These are phyloP conservation scores for Dendrocalamus latiflorus DNA, from an alignment of 202 grass and related monocot genomes.

Conservation along the genomic window DNA sequence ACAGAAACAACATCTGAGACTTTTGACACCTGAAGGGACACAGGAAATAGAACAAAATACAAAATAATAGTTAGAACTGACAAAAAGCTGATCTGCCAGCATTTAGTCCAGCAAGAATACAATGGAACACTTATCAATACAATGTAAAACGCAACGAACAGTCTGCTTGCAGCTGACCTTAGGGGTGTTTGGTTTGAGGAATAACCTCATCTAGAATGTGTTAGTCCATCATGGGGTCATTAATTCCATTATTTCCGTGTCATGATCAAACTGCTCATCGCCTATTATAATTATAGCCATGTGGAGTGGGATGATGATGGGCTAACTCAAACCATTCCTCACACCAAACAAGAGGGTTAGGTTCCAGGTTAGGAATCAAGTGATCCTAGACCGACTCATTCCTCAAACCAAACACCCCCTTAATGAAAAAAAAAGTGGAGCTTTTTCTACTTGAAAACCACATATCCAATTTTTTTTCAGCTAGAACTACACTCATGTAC, in stretches of 20 bases:
- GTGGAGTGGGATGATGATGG: not conserved
- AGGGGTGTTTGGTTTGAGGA: not conserved
- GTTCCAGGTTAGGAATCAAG: not conserved
- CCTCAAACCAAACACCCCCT: not conserved
- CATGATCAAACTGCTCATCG: not conserved
- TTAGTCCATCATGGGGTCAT: not conserved
- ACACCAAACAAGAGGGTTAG: not conserved
- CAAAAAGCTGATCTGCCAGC: not conserved
- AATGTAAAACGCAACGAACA: not conserved
- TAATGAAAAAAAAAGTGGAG: not conserved
- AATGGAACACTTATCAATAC: not conserved
- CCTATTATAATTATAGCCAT: not conserved
- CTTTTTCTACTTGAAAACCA: not conserved
- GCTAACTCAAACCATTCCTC: not conserved
- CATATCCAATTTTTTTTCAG: not conserved
- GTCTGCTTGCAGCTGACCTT: not conserved
- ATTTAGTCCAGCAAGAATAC: not conserved
- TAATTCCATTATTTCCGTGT: not conserved
- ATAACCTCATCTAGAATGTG: not conserved
- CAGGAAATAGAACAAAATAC: conserved; percentile 14
- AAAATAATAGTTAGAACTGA: conserved; percentile 22
- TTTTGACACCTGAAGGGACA: conserved; percentile 61
- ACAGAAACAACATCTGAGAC: conserved; percentile 77
- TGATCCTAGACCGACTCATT: not conserved
- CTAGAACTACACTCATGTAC: not conserved